Evolutionary conservation across 306 rosid genomes (phyloP).

Genomic region (Gynostemma pentaphyllum): DNA sequence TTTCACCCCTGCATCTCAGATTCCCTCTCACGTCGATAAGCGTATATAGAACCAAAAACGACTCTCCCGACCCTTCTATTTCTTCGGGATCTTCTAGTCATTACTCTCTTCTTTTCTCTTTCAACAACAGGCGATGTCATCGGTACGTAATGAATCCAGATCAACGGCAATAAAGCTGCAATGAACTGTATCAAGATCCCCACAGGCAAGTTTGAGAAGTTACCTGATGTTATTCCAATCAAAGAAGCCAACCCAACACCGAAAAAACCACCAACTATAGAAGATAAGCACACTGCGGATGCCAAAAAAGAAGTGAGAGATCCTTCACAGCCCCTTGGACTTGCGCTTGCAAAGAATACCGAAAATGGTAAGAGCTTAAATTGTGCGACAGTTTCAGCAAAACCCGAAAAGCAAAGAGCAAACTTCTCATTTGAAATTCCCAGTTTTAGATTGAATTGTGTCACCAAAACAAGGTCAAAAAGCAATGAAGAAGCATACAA

Average conservation of each 20-base stretch:
- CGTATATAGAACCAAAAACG: constrained; percentile 26
- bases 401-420: constrained; percentile 61
- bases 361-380: constrained; percentile 78
- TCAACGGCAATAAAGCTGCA: constrained; percentile 55
- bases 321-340: constrained; percentile 87
- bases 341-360: constrained; percentile 45
- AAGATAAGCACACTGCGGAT: constrained; percentile 55
- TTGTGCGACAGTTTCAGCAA: constrained; percentile 67
- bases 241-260: constrained; percentile 71
- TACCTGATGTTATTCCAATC: constrained; percentile 46
- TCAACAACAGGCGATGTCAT: constrained; percentile 21
- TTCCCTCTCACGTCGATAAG: constrained; percentile 56
- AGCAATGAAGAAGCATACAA: constrained; percentile 58
- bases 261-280: constrained; percentile 53
- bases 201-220: constrained; percentile 51
- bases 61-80: constrained; percentile 70
- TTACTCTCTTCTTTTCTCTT: constrained; percentile 34
- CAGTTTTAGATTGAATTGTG: constrained; percentile 44
- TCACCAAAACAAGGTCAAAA: constrained; percentile 63
- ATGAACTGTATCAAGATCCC: constrained; percentile 58
- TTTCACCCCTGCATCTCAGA: constrained; percentile 36
- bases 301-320: constrained; percentile 82
- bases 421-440: constrained; percentile 62
- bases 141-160: constrained; percentile 43
- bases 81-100: constrained; percentile 49